These are phyloP conservation scores for Xylaria sp. DNA, from an alignment of 495 filamentous ascomycete genomes.

Conservation along the genomic window DNA sequence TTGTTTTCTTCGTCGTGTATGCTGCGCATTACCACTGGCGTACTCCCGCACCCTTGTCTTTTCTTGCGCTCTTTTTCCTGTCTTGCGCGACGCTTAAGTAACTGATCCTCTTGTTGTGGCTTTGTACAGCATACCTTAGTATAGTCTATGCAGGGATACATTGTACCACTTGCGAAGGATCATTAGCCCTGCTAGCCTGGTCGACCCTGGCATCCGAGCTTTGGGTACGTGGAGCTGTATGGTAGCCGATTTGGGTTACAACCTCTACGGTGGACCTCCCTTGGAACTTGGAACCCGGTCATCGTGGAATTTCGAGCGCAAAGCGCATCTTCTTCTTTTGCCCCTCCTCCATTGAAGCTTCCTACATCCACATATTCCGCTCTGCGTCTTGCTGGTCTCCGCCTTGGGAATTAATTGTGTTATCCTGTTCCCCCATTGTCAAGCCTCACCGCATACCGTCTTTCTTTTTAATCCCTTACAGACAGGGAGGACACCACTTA, in stretches of 20 bases:
- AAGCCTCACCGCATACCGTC: not conserved
- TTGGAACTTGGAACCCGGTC: conserved; percentile 33
- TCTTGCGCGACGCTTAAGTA: not conserved
- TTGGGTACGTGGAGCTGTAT: conserved; percentile 5
- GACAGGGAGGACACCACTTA: not conserved
- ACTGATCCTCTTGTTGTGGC: not conserved
- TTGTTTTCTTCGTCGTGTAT: not conserved
- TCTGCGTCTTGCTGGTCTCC: conserved; percentile 26
- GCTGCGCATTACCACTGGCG: not conserved
- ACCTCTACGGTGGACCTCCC: conserved; percentile 24
- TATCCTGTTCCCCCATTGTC: not conserved
- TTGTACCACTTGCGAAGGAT: conserved; percentile 22
- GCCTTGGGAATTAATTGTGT: conserved; percentile 11
- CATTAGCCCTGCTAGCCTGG: conserved; percentile 19
- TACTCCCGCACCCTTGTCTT: not conserved
- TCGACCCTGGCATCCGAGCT: conserved; percentile 16
- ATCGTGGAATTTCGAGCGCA: conserved; percentile 34
- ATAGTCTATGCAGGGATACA: not conserved
- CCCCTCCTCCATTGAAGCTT: conserved; percentile 35
- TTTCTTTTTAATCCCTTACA: conserved; percentile 5
- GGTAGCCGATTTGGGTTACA: conserved; percentile 25
- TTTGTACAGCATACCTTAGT: not conserved
- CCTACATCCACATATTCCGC: conserved; percentile 16
- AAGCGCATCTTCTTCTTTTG: conserved; percentile 36
- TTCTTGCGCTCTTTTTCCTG: not conserved